Evolutionary conservation across 345 rosid species (phyloP), one percentile per base, ranked within the genome.

Genomic region (Ricinus communis): DNA sequence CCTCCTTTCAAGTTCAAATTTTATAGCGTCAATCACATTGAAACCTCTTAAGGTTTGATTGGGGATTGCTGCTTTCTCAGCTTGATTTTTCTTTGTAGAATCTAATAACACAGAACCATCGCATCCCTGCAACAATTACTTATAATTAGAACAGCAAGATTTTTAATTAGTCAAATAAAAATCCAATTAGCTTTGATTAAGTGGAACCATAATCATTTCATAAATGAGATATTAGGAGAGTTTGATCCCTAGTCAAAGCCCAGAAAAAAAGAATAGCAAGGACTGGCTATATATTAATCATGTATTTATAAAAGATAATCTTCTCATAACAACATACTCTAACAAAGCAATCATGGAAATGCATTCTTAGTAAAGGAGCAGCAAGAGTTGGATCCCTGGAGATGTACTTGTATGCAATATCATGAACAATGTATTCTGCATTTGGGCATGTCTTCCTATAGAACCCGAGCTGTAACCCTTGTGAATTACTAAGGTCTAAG

Each of bases 291-390:
- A n/a, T n/a, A n/a, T n/a, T n/a, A n/a, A n/a, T n/a, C n/a, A n/a
- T n/a, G n/a, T n/a, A n/a, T n/a, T n/a, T n/a, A n/a, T n/a, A n/a
- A n/a, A n/a, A n/a, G n/a, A n/a, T n/a, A n/a, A n/a, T n/a, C n/a
- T n/a, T n/a, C n/a, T n/a, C n/a, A n/a, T 33, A 33, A 21, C n/a
- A 54, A 38, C 78, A 28, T 81, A 82, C 88, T 80, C 86, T 62
- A 25, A 84, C 80, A 21, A 86, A 86, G 46, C 88, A 86, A 60
- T 86, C 87, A 71, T 86, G 90, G 22, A 86, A 84, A 80, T 84
- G 68, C 87, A 84, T 69, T 73, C 90, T 84, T 8, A 86, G 76
- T 18, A 84, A 69, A 12, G 81, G 46, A 0, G 90, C 85, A 14
- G 88, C 88, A 57, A 87, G 83, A 30, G 83, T 80, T 19, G 77